Percentiles rank a stretch among this genome's conserved stretches.
Evolutionary conservation across 139 green algal genomes (phyloP).

Genomic region (Pleodorina starrii): DNA sequence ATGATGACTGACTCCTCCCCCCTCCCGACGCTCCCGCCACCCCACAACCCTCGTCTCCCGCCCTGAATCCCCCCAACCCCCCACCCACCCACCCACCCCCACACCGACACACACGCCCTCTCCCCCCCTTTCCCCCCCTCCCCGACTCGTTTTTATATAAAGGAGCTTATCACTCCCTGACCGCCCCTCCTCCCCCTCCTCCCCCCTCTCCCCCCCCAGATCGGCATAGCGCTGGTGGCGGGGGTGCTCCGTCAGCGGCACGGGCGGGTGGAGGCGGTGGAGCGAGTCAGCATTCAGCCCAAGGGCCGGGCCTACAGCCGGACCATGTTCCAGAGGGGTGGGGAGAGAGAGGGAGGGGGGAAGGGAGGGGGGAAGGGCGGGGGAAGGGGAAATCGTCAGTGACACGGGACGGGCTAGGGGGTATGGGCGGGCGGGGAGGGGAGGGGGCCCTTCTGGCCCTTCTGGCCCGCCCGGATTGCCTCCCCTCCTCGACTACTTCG

Average conservation of each 20-base stretch:
- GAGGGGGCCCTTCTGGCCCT: too few species aligned
- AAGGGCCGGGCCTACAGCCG: slow-evolving; percentile 72
- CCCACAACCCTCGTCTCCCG: too few species aligned
- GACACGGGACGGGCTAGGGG: background rate
- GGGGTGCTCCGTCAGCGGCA: slow-evolving; percentile 70
- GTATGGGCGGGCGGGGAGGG: too few species aligned
- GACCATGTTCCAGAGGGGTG: slow-evolving; percentile 79
- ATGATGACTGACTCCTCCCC: too few species aligned
- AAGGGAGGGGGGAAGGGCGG: background rate
- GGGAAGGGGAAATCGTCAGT: background rate
- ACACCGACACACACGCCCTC: too few species aligned
- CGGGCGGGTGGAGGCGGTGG: slow-evolving; percentile 78
- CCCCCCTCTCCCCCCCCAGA: slow-evolving; percentile 51
- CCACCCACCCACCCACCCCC: too few species aligned
- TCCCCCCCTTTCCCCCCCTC: too few species aligned
- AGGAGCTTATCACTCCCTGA: background rate
- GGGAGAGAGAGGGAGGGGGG: background rate
- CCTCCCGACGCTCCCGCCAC: too few species aligned
- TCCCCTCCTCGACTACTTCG: too few species aligned
- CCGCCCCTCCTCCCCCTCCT: background rate
- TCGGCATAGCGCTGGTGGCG: slow-evolving; percentile 81
- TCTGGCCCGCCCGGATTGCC: too few species aligned
- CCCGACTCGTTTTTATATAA: too few species aligned
- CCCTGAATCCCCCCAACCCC: too few species aligned
- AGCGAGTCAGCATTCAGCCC: slow-evolving; percentile 84